Percentiles rank a stretch among this genome's conserved stretches.
Evolutionary conservation across 1,284 basidiomycete genomes (phyloP).

Genomic region (Gastroboletus turbinatus): DNA sequence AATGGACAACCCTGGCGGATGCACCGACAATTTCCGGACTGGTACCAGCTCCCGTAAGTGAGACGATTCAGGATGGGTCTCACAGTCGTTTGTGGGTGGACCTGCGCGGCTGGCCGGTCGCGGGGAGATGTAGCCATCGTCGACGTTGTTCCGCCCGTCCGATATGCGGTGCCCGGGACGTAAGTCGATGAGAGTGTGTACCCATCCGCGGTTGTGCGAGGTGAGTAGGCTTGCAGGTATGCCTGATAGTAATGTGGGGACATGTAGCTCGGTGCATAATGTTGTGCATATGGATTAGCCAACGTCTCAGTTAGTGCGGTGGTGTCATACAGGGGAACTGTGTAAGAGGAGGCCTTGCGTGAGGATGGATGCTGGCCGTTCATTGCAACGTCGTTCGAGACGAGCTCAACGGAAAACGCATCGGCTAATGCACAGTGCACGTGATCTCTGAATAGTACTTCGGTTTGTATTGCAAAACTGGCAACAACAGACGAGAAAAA

Average conservation of each 20-base stretch:
- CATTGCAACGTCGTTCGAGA: conserved; percentile 9
- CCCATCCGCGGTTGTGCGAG: conserved; percentile 48
- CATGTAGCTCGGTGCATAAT: conserved; percentile 29
- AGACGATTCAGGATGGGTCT: conserved; percentile 22
- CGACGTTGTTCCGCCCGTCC: conserved; percentile 15
- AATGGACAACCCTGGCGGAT: conserved; percentile 70
- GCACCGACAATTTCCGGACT: conserved; percentile 62
- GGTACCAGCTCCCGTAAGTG: conserved; percentile 51
- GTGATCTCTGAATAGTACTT: conserved; percentile 21
- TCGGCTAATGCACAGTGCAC: conserved; percentile 12
- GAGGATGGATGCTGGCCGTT: conserved; percentile 16
- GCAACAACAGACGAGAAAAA: conserved; percentile 8
- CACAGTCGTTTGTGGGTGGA: conserved; percentile 1
- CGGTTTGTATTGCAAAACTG: not conserved
- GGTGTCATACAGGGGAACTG: conserved; percentile 22
- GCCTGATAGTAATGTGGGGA: conserved; percentile 61
- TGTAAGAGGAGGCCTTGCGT: conserved; percentile 8
- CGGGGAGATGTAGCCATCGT: not conserved
- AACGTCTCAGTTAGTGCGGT: conserved; percentile 34
- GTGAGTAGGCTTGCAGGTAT: conserved; percentile 42
- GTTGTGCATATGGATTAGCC: conserved; percentile 41
- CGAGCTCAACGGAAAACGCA: not conserved
- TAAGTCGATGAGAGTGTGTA: conserved; percentile 57
- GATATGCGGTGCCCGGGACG: conserved; percentile 24
- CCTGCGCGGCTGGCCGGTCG: conserved; percentile 3